A percentile compares a stretch with the other conserved stretches of the same genome.
phyloP scores from a whole-genome alignment of 2,329 filamentous ascomycete species.

The Fusarium hainanense region DNA sequence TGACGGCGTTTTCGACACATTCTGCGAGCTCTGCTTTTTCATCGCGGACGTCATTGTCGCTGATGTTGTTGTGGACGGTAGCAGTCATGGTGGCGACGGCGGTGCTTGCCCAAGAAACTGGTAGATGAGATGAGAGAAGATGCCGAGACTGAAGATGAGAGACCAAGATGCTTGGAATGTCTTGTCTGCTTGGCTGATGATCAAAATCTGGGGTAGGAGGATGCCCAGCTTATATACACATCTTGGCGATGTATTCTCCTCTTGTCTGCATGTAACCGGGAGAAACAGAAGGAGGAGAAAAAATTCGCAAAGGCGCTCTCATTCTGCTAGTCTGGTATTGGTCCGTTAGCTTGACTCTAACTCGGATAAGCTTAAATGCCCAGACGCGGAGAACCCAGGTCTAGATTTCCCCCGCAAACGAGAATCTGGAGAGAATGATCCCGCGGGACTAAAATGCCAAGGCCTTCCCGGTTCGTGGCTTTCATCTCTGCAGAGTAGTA shows the following conservation, averaged over 20 bases:
- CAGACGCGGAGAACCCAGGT: conserved; percentile 6
- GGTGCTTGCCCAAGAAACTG: too few species aligned
- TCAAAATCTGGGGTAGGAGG: conserved; percentile 4
- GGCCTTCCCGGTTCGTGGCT: neutral
- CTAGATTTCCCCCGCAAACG: neutral
- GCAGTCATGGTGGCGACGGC: conserved; percentile 11
- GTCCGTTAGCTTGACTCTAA: neutral
- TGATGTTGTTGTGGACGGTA: conserved; percentile 1
- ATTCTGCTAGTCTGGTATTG: neutral
- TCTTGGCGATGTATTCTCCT: neutral
- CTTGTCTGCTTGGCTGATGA: neutral
- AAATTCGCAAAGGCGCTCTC: neutral
- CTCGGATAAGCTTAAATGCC: conserved; percentile 9
- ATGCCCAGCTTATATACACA: conserved; percentile 4
- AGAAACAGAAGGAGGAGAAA: neutral
- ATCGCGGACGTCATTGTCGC: neutral
- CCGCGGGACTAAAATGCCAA: conserved; percentile 3
- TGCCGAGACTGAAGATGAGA: neutral
- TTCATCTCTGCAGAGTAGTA: neutral
- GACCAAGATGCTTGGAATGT: neutral
- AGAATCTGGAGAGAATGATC: neutral
- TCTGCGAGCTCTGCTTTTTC: conserved; percentile 3
- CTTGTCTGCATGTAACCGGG: neutral
- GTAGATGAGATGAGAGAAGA: neutral
- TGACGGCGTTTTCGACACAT: conserved; percentile 16